Conservation (phyloP, 768 basidiomycete species). For the Cytidiella melzeri region DNA sequence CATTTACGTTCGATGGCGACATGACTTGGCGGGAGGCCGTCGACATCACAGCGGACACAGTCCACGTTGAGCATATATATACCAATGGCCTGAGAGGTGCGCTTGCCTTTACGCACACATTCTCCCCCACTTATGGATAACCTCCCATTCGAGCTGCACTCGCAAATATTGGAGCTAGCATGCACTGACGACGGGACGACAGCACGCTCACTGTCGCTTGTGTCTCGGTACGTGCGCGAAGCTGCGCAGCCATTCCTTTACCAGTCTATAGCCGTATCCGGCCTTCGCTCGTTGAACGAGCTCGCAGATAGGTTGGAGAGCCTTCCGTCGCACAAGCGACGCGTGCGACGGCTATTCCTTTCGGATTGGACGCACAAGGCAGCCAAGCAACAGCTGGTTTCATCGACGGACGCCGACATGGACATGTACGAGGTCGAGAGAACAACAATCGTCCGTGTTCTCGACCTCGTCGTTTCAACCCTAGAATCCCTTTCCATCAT, state of each 20-base stretch:
- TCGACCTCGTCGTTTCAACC: constrained; percentile 34
- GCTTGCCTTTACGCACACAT: neutral
- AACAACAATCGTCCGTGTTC: constrained; percentile 26
- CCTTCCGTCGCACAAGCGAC: constrained; percentile 31
- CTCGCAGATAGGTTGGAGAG: constrained; percentile 24
- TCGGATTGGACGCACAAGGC: constrained; percentile 25
- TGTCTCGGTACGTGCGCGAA: constrained; percentile 24
- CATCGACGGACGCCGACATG: constrained; percentile 9
- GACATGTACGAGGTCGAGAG: constrained; percentile 13
- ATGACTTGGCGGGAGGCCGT: neutral
- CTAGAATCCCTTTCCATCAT: constrained; percentile 37
- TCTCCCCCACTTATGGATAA: constrained; percentile 12
- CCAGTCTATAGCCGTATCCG: constrained; percentile 24
- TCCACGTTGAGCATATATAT: neutral
- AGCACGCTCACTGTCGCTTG: constrained; percentile 24
- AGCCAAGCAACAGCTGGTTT: constrained; percentile 9
- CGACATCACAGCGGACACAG: neutral
- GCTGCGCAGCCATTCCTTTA: constrained; percentile 22
- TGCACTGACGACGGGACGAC: constrained; percentile 26
- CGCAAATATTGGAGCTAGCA: constrained; percentile 25
- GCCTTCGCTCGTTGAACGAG: constrained; percentile 19
- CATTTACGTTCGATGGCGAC: constrained; percentile 4
- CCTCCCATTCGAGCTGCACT: constrained; percentile 25
- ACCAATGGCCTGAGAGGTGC: neutral
- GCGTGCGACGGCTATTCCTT: constrained; percentile 40